Evolutionary conservation across 345 rosid genomes (phyloP), one percentile per base, ranked within the genome.

Genomic region (Melaleuca alternifolia): DNA sequence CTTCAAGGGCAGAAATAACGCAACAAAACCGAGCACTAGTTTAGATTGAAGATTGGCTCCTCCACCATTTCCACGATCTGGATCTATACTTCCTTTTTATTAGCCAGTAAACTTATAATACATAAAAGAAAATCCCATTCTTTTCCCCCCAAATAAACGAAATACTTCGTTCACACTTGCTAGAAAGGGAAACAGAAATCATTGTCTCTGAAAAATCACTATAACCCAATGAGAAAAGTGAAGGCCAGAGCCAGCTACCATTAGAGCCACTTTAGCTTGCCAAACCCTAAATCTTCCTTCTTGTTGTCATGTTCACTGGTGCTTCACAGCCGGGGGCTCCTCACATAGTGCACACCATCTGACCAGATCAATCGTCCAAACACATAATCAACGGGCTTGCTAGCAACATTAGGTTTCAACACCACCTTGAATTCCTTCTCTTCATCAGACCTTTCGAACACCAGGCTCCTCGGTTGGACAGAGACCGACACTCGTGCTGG

Each of bases 301-400:
- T 21, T 24, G 77, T 51, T 46, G 20, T 51, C 61, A n/a, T 44
- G 41, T 54, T 83, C 37, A 86, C 21, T 7, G 46, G 51, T 83
- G 75, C 83, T 51, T 83, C 83, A 83, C 88, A 54, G 54, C 54
- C 24, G 41, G 51, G 95, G 91, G 86, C 93, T 93, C 85, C 89
- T 93, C 1, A 93, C 95, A 51, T 56, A 3, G 50, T 92, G 95
- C 77, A 44, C 84, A 7, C 95, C 95, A 84, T 93, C 93, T 0
- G 92, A 85, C 97, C 95, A 93, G 9, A 59, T 82, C 87, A 94
- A 71, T 14, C 50, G 33, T 14, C 97, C 97, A 51, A 92, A 93
- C 5, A 20, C 85, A 86, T 87, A 91, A 6, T 79, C 85, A 8
- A 2, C n/a, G 5, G 28, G 85, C 79, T 82, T 11, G 13, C 13